Evolutionary conservation across 805 yeast species (phyloP).

Genomic region (Candida tibetensis): DNA sequence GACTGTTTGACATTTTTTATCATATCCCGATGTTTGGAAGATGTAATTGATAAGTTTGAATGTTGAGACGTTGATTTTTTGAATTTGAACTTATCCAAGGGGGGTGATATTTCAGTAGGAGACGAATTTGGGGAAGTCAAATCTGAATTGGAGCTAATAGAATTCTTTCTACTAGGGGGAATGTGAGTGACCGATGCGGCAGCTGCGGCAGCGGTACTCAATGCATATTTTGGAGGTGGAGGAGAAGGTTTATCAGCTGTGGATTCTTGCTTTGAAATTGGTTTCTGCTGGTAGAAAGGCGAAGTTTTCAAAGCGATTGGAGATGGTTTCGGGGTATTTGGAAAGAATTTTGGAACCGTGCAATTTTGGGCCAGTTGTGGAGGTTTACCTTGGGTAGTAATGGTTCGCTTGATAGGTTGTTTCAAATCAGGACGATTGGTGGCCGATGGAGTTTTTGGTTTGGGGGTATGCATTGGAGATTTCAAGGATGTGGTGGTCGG

Average conservation of each 20-base stretch:
- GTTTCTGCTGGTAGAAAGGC: too few relatives aligned
- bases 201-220: background rate
- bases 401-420: too few relatives aligned
- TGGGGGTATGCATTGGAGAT: too few relatives aligned
- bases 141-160: background rate
- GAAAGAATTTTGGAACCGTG: too few relatives aligned
- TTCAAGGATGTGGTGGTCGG: background rate
- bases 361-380: background rate
- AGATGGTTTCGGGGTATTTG: too few relatives aligned
- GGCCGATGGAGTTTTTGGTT: too few relatives aligned
- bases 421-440: too few relatives aligned
- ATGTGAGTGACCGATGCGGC: too few relatives aligned
- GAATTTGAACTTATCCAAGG: slow-evolving; percentile 1
- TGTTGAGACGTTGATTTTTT: slow-evolving; percentile 2
- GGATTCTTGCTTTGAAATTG: background rate
- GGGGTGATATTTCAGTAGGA: background rate
- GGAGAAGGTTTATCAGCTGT: background rate
- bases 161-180: too few relatives aligned
- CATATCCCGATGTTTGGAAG: slow-evolving; percentile 21
- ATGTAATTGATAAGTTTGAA: slow-evolving; percentile 5
- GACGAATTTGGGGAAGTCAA: background rate
- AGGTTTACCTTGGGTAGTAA: background rate
- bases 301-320: too few relatives aligned
- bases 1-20: slow-evolving; percentile 23
- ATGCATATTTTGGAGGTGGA: background rate